Evolutionary conservation across 768 basidiomycete genomes (phyloP).

Genomic region (Suillus discolor): DNA sequence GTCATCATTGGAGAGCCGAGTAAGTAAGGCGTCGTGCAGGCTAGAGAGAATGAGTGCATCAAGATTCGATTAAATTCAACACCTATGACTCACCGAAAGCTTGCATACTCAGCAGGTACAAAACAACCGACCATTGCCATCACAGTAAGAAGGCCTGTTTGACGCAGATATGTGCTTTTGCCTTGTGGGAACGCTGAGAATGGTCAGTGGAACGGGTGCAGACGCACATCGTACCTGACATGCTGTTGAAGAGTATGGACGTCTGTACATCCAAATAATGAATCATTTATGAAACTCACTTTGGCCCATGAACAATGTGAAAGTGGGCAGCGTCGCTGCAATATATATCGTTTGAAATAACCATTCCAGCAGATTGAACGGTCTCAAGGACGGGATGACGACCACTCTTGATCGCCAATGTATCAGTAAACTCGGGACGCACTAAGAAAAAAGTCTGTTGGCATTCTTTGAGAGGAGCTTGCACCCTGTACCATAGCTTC

Average conservation of each 20-base stretch:
- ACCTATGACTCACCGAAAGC: constrained; percentile 60
- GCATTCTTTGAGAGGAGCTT: background rate
- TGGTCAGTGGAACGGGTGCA: constrained; percentile 5
- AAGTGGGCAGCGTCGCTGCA: constrained; percentile 84
- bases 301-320: constrained; percentile 91
- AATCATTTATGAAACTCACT: constrained; percentile 48
- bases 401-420: constrained; percentile 85
- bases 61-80: too few species aligned
- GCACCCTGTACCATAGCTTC: constrained; percentile 46
- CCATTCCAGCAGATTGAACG: constrained; percentile 62
- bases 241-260: constrained; percentile 39
- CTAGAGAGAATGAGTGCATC: constrained; percentile 36
- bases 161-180: constrained; percentile 92
- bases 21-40: constrained; percentile 81
- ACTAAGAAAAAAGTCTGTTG: constrained; percentile 42
- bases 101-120: constrained; percentile 93
- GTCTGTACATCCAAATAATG: background rate
- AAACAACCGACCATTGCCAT: constrained; percentile 93
- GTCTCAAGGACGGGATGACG: constrained; percentile 88
- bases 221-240: constrained; percentile 49
- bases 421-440: constrained; percentile 90
- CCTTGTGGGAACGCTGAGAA: constrained; percentile 42
- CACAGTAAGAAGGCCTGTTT: constrained; percentile 79
- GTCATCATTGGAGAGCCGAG: constrained; percentile 92
- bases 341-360: constrained; percentile 91